phyloP scores from a whole-genome alignment of 2,329 filamentous ascomycete genomes.

The Trichocomaceae sp. region DNA sequence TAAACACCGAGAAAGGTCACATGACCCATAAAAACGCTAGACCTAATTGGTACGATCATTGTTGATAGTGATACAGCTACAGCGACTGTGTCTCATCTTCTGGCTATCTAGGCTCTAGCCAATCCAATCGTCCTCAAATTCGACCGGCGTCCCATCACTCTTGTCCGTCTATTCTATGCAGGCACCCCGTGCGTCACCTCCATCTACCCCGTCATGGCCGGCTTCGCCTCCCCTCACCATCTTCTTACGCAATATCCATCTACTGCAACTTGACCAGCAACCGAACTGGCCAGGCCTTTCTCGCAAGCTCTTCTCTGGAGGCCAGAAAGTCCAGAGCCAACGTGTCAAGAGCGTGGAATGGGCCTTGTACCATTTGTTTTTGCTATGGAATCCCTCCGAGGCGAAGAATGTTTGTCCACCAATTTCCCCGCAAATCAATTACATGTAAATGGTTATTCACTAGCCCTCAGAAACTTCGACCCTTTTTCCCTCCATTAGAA shows the following conservation, averaged over 20 bases:
- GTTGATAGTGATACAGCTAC: no score
- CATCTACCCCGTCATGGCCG: conserved; percentile 26
- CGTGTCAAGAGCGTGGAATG: conserved; percentile 80
- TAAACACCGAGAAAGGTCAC: no score
- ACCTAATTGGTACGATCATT: no score
- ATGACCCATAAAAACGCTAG: no score
- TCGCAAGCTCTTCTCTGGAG: conserved; percentile 62
- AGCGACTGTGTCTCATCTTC: no score
- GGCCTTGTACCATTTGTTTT: conserved; percentile 81
- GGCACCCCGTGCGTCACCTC: conserved; percentile 21
- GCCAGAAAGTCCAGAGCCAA: conserved; percentile 68
- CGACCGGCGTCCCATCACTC: not conserved
- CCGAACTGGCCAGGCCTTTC: conserved; percentile 77
- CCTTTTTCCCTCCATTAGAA: conserved; percentile 85
- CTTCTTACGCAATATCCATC: conserved; percentile 75
- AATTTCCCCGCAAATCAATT: not conserved
- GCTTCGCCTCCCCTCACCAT: conserved; percentile 52
- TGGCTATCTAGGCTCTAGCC: no score
- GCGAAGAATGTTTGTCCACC: conserved; percentile 57
- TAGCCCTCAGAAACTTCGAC: conserved; percentile 62
- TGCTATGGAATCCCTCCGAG: conserved; percentile 71
- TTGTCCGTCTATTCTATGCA: conserved; percentile 29
- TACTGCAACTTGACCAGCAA: conserved; percentile 70
- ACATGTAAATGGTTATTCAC: not conserved
- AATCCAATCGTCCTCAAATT: not conserved